Conservation (phyloP, 108 stramenopile species). For the Nitzschia putrida region DNA sequence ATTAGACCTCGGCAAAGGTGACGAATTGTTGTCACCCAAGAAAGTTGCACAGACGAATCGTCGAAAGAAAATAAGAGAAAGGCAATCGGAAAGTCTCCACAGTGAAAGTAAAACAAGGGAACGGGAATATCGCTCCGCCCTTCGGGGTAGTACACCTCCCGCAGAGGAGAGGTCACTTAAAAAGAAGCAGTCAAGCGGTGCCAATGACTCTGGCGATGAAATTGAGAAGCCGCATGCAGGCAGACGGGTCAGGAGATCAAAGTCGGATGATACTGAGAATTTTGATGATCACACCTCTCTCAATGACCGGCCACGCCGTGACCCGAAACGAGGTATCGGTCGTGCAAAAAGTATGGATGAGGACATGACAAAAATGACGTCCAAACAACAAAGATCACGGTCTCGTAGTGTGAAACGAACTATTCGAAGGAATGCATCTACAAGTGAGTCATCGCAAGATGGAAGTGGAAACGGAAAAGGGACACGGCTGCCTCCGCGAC, state of each 20-base stretch:
- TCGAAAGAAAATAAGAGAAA: background rate
- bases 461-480: background rate
- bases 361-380: background rate
- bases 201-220: background rate
- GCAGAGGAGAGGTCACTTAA: background rate
- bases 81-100: background rate
- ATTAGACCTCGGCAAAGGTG: background rate
- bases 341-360: conserved; percentile 18
- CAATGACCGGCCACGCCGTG: conserved; percentile 1
- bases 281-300: background rate
- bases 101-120: too few relatives aligned
- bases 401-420: conserved; percentile 12
- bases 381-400: background rate
- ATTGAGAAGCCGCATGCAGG: background rate
- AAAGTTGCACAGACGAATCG: background rate
- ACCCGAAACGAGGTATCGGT: conserved; percentile 3
- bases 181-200: background rate
- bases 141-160: too few relatives aligned
- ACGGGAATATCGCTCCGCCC: too few relatives aligned
- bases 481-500: conserved; percentile 4
- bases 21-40: background rate
- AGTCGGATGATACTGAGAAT: background rate
- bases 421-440: conserved; percentile 1
- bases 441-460: background rate
- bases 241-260: background rate